Base-by-base conservation (phyloP, 805 yeast species). In the Cyberlindnera xylosilytica region DNA sequence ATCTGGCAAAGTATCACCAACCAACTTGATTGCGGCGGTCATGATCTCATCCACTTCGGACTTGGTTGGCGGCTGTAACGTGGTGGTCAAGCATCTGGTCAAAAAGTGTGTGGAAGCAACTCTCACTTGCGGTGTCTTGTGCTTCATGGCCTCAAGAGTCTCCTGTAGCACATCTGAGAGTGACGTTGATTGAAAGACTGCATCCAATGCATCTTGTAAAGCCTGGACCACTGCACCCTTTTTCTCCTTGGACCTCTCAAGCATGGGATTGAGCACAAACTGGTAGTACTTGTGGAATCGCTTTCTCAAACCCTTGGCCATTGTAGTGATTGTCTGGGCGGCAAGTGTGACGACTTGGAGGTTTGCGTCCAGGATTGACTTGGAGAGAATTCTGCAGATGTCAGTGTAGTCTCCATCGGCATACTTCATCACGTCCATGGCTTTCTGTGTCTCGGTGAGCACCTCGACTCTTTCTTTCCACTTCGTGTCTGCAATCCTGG, bases 401-500 rank as follows among this genome's bases (percentile, higher is more conserved):
- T 73, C 81, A 6, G 73, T 50, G 61, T 82, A 88, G 58, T 90
- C 95, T 40, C 69, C 86, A 26, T 68, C 70, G n/a, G 67, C 69
- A 36, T 81, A 56, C 49, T 73, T 81, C 34, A 81, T 68, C 2
- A 78, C 78, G 34, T 83, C 64, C 22, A 78, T 65, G 11, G 68
- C 64, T 16, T 62, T 59, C 26, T 69, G 72, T 9, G 73, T 58
- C 48, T 80, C 89, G 36, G 87, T 91, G 42, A 93, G 69, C 0
- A 76, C 87, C 52, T 87, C 97, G 44, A 86, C 88, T 49, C 99
- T 73, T 39, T 90, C 97, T 58, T 89, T 88, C 99, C 99, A 93
- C 55, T 83, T 81, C 0, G 80, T 47, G 2, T 90, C 81, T 1
- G 69, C 60, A 24, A 88, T 64, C 50, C 79, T 68, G 2, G 69